Base-by-base conservation (phyloP, 2,329 filamentous ascomycete species). In the Penicillium sp. region DNA sequence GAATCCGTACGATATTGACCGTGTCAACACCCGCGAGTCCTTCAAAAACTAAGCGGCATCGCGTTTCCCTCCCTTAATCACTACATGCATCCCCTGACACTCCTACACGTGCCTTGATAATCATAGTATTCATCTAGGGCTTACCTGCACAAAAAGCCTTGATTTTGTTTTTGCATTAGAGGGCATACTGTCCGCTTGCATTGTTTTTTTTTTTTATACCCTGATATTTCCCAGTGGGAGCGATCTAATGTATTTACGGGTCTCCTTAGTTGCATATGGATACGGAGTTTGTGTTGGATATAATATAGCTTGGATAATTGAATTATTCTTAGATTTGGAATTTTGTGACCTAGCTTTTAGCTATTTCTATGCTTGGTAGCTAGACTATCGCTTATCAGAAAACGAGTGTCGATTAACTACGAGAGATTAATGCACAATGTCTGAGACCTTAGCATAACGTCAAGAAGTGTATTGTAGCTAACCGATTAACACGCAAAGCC, bases 1-100 rank as follows among this genome's bases (percentile, higher is more conserved):
- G 8, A 77, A 75, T 44, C 74, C 75, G 2, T 77, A 71, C 54
- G 72, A 74, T 51, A 68, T 77, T 51, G 75, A 77, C 47, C 68
- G 74, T 17, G 74, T 77, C 36, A 68, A 77, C 56, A 76, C 74
- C 2, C 65, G 59, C 26, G 68, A 75, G 21, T 72, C 71, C 10
- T 69, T 70, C 59, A 69, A 68, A 27, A 21, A 23, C 17, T 54
- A 47, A 49, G 41, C 32, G 30, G 33, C 17, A 42, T 40, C 30
- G 21, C 32, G 46, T 32, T 50, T 29, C n/a, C 27, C 13, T 20
- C 13, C 15, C 18, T 12, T 21, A 29, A 52, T 46, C 21, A 44
- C 33, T 12, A 15, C 10, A 37, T 12, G 13, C 10, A 37, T 29
- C 8, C 23, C 8, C 29, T 4, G 9, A 36, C 34, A 3, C 36